phyloP scores from a whole-genome alignment of 148 eudicot genomes.

The Drosera capensis region DNA sequence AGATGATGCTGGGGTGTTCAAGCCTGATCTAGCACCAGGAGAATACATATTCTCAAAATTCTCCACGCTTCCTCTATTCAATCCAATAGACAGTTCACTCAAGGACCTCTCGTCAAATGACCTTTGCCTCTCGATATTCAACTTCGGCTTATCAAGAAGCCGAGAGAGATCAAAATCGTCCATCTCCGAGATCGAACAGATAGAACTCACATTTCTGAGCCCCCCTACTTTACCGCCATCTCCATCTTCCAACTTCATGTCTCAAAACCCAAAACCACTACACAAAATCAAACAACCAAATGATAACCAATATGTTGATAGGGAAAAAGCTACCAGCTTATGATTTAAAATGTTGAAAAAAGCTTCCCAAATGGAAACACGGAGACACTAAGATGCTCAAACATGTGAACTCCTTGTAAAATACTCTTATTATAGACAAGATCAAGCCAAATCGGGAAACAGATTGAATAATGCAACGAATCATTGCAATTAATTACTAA shows the following conservation, averaged over 20 bases:
- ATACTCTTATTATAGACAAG: no score
- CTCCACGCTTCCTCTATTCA: slow-evolving; percentile 50
- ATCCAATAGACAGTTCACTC: slow-evolving; percentile 64
- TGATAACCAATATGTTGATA: no score
- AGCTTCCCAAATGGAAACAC: no score
- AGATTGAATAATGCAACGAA: no score
- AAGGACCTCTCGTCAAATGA: slow-evolving; percentile 88
- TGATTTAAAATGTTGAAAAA: no score
- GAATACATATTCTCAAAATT: slow-evolving; percentile 51
- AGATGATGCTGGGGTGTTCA: slow-evolving; percentile 78
- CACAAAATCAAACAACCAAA: no score
- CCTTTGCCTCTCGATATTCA: slow-evolving; percentile 70
- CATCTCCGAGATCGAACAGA: slow-evolving; percentile 62
- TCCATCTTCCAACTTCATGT: slow-evolving; percentile 12
- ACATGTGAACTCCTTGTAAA: no score
- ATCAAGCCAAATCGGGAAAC: no score
- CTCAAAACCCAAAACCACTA: no score
- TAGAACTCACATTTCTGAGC: slow-evolving; percentile 63
- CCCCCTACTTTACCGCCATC: slow-evolving; percentile 36
- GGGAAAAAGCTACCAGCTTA: no score
- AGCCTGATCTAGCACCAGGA: slow-evolving; percentile 68
- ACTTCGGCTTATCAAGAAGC: slow-evolving; percentile 70
- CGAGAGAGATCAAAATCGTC: slow-evolving; percentile 64
- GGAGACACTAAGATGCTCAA: no score
- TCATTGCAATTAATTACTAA: no score